Percentiles rank a stretch among this genome's conserved stretches.
Evolutionary conservation across 78 protist species (phyloP).

Genomic region (Cavenderia fasciculata): DNA sequence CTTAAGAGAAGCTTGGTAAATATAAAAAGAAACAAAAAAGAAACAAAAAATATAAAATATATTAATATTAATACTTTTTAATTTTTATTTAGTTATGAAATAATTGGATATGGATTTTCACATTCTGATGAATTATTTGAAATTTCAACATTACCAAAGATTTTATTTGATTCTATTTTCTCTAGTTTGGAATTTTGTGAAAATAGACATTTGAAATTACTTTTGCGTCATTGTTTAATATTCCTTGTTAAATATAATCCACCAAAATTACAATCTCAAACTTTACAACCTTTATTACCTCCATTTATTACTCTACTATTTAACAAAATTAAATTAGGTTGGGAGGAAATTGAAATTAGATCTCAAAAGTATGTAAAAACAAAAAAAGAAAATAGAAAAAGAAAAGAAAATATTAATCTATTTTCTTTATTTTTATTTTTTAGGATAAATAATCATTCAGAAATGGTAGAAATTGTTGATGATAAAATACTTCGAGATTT

Average conservation of each 20-base stretch:
- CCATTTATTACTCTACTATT: background rate
- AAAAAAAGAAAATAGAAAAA: background rate
- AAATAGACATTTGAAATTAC: constrained; percentile 51
- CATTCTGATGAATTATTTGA: constrained; percentile 61
- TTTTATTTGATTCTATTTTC: constrained; percentile 39
- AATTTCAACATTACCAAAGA: background rate
- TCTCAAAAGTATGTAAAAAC: constrained; percentile 22
- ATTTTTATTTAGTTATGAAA: constrained; percentile 30
- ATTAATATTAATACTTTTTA: background rate
- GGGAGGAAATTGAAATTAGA: constrained; percentile 15
- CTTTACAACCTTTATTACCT: constrained; percentile 28
- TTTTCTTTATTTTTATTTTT: background rate
- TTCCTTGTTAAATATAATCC: constrained; percentile 18
- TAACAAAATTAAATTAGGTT: constrained; percentile 48
- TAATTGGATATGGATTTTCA: constrained; percentile 56
- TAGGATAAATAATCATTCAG: constrained; percentile 6
- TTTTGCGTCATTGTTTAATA: background rate
- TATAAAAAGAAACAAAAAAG: background rate
- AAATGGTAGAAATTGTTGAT: constrained; percentile 37
- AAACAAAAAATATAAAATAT: background rate
- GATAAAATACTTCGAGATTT: constrained; percentile 58
- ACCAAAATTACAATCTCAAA: background rate
- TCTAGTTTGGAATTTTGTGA: constrained; percentile 50
- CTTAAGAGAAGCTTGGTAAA: constrained; percentile 28
- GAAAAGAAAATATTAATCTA: background rate